phyloP scores from a whole-genome alignment of 2,329 filamentous ascomycete species.

The Xylariaceae sp. region DNA sequence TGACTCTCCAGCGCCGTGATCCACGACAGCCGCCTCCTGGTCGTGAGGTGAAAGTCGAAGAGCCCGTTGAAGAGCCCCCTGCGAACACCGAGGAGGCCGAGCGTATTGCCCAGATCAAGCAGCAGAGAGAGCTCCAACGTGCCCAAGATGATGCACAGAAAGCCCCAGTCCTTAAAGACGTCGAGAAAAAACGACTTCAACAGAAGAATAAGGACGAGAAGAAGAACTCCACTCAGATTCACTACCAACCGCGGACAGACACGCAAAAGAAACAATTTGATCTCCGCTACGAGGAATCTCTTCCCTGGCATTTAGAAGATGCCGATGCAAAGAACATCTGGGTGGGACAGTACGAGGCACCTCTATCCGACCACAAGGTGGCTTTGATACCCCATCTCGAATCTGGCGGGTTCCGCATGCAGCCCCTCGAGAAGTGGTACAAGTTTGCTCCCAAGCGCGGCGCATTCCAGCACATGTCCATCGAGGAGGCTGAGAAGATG shows the following conservation, averaged over 20 bases:
- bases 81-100: slow-evolving; percentile 58
- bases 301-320: slow-evolving; percentile 96
- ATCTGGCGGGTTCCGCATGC: slow-evolving; percentile 70
- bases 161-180: slow-evolving; percentile 69
- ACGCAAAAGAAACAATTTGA: slow-evolving; percentile 72
- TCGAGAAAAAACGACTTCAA: slow-evolving; percentile 41
- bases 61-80: slow-evolving; percentile 41
- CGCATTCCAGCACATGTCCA: slow-evolving; percentile 69
- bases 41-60: slow-evolving; percentile 59
- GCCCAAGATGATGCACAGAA: slow-evolving; percentile 90
- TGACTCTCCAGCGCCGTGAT: slow-evolving; percentile 85
- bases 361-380: slow-evolving; percentile 80
- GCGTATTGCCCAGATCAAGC: slow-evolving; percentile 64
- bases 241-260: slow-evolving; percentile 72
- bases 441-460: slow-evolving; percentile 72
- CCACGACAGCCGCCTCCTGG: slow-evolving; percentile 66
- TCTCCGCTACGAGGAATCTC: slow-evolving; percentile 85
- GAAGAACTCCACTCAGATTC: slow-evolving; percentile 80
- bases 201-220: slow-evolving; percentile 61
- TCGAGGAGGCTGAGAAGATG: slow-evolving; percentile 80
- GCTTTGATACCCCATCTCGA: slow-evolving; percentile 63
- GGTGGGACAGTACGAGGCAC: slow-evolving; percentile 86
- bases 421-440: slow-evolving; percentile 96
- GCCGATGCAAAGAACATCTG: slow-evolving; percentile 93
- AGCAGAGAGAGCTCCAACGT: slow-evolving; percentile 79